Conservation (phyloP, 2,329 filamentous ascomycete genomes). For the Ophiocordyceps polyrhachis-furcata region DNA sequence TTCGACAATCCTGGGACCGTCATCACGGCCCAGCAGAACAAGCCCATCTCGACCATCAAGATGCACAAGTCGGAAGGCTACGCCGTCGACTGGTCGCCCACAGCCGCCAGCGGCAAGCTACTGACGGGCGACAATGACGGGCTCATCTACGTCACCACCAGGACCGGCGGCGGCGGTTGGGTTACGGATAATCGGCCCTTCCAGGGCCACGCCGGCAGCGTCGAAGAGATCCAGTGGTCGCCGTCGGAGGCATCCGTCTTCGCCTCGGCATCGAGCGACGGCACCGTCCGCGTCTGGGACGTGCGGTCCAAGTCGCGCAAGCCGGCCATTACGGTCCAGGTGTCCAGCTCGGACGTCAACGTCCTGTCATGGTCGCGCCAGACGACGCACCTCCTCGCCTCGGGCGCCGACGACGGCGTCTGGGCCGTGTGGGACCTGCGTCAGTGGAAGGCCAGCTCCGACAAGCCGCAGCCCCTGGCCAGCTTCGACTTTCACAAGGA, state of each 20-base stretch:
- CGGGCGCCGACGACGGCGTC: slow-evolving; percentile 79
- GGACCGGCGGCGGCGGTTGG: slow-evolving; percentile 76
- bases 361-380: slow-evolving; percentile 89
- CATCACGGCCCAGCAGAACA: slow-evolving; percentile 68
- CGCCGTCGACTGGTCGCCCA: slow-evolving; percentile 86
- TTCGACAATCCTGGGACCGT: slow-evolving; percentile 78
- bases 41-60: slow-evolving; percentile 69
- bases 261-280: slow-evolving; percentile 82
- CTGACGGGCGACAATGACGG: slow-evolving; percentile 85
- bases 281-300: slow-evolving; percentile 92
- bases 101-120: slow-evolving; percentile 60
- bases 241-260: slow-evolving; percentile 88
- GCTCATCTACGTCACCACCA: slow-evolving; percentile 71
- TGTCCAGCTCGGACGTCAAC: slow-evolving; percentile 77
- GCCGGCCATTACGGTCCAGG: slow-evolving; percentile 71
- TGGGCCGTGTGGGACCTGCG: slow-evolving; percentile 96
- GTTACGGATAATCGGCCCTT: slow-evolving; percentile 73
- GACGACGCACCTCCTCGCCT: slow-evolving; percentile 76
- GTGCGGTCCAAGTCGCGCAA: slow-evolving; percentile 75
- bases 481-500: slow-evolving; percentile 92
- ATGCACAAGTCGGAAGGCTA: slow-evolving; percentile 92
- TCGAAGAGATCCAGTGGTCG: slow-evolving; percentile 96
- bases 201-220: slow-evolving; percentile 62
- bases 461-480: slow-evolving; percentile 64
- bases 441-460: slow-evolving; percentile 58